phyloP scores from a whole-genome alignment of 176 grass and related monocot genomes.

The Tillandsia leiboldiana region DNA sequence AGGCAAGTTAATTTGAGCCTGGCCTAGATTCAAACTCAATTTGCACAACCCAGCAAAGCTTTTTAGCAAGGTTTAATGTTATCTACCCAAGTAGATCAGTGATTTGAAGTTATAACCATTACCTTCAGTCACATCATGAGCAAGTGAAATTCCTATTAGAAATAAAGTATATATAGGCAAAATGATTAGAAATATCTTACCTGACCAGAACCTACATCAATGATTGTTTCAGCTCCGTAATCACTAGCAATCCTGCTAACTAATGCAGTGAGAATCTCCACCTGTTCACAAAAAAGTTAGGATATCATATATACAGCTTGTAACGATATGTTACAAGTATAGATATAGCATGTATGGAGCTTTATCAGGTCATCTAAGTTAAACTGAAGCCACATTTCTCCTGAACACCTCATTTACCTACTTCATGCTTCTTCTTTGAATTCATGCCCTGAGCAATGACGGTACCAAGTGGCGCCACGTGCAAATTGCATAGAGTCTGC shows the following conservation, averaged over 20 bases:
- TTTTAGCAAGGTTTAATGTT: no score
- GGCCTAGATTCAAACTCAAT: no score
- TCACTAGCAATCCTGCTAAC: conserved; percentile 35
- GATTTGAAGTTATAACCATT: no score
- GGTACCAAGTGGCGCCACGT: conserved; percentile 47
- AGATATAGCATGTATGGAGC: background rate
- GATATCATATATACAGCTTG: background rate
- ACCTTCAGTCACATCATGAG: background rate
- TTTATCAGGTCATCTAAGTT: background rate
- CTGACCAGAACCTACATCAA: conserved; percentile 98
- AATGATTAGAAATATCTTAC: conserved; percentile 21
- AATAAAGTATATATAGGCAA: background rate
- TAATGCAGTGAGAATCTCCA: conserved; percentile 62
- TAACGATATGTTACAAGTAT: conserved; percentile 15
- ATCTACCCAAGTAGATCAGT: no score
- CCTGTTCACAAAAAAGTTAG: conserved; percentile 22
- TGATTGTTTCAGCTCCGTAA: conserved; percentile 41
- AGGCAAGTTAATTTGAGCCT: no score
- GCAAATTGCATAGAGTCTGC: conserved; percentile 53
- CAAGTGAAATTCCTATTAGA: background rate
- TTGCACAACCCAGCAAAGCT: no score
- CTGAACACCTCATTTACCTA: conserved; percentile 35
- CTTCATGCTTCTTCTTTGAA: conserved; percentile 89
- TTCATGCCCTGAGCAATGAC: conserved; percentile 96
- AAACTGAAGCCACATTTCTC: background rate